These are phyloP conservation scores for Litchi chinensis DNA, from an alignment of 345 rosid genomes.

Conservation along the genomic window DNA sequence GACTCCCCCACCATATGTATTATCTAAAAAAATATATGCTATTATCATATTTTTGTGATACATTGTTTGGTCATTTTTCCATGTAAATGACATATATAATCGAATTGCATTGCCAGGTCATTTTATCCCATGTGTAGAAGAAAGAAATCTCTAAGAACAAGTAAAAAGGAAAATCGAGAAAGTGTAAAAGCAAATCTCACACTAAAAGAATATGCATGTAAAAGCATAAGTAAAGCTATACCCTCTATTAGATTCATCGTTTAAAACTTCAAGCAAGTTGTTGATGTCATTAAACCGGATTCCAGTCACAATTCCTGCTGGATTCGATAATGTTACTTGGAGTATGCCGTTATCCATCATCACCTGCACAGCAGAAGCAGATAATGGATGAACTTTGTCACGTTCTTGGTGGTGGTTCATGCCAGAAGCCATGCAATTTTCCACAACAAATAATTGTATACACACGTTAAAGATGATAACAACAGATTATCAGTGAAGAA, in stretches of 20 bases:
- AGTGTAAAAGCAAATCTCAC: background rate
- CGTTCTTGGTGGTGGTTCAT: too few species aligned
- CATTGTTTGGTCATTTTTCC: background rate
- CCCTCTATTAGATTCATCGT: slow-evolving; percentile 86
- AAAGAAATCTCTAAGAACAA: background rate
- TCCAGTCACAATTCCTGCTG: slow-evolving; percentile 77
- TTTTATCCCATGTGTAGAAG: background rate
- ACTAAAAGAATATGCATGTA: background rate
- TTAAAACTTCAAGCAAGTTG: slow-evolving; percentile 84
- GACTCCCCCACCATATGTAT: too few species aligned
- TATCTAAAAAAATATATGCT: too few species aligned
- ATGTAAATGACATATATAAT: background rate
- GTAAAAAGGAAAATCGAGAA: background rate
- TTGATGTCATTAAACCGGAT: slow-evolving; percentile 66
- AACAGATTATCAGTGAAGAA: background rate
- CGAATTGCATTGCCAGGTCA: background rate
- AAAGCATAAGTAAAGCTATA: slow-evolving; percentile 23
- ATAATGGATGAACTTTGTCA: background rate
- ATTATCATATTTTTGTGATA: background rate
- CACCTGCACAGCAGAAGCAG: slow-evolving; percentile 52
- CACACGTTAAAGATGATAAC: slow-evolving; percentile 17
- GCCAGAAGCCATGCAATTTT: background rate
- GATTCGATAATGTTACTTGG: slow-evolving; percentile 71
- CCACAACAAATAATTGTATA: background rate
- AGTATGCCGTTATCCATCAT: slow-evolving; percentile 78